Evolutionary conservation across 1,284 basidiomycete genomes (phyloP), one percentile per base, ranked within the genome.

Genomic region (Malassezia yamatoensis): DNA sequence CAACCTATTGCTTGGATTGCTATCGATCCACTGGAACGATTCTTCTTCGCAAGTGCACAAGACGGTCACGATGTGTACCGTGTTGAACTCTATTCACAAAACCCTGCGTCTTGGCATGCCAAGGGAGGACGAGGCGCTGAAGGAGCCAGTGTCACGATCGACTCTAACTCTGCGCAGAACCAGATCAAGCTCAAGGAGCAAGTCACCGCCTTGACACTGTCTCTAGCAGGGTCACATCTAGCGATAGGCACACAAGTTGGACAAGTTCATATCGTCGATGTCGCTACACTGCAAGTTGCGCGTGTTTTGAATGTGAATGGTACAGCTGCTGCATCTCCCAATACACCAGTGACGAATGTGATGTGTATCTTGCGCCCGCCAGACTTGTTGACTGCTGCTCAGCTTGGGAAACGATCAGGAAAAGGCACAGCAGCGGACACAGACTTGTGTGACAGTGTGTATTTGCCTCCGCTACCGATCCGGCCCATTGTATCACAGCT

Each of bases 281-380:
- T 93, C 35, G 83, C 86, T 1, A 93, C 91, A 1, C 87, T 91
- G 66, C 90, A 96, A 72, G 82, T 85, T 33, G 78, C 93, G 29
- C 85, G 88, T 15, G 82, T 94, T 62, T 54, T 64, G 12, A 47
- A 62, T 32, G 54, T 62, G 1, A 61, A 58, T n/a, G 64, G 62
- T 3, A 55, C 60, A 21, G 60, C 59, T 15, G 54, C 56, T 7
- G 58, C 63, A 0, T 54, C 64, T 34, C 39, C 41, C 2, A 40
- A 44, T n/a, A 65, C 66, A 33, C 63, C 67, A 0, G 67, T 68
- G 32, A 65, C 66, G 7, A 65, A 62, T n/a, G 46, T 68, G 20
- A 11, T 47, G 29, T 48, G 58, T 12, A 42, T 66, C 1, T 49
- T 51, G 13, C 63, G 64, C 29, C 66, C 66, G 20, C 41, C 60